Conservation (phyloP, 2,329 filamentous ascomycete species). For the Venturia nashicola region DNA sequence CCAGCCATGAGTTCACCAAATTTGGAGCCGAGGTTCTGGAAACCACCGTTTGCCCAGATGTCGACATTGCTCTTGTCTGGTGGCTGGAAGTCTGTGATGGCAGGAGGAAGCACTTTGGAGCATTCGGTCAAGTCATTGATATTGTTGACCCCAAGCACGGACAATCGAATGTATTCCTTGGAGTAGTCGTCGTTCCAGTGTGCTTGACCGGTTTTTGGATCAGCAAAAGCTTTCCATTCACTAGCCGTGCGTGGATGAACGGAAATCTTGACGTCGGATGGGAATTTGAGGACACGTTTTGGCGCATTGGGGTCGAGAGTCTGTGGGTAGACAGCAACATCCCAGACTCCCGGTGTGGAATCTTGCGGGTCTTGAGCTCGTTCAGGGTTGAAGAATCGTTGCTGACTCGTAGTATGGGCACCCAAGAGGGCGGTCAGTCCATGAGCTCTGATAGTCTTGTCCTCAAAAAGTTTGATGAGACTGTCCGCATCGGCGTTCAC, state of each 20-base stretch:
- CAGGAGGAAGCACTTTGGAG: conserved; percentile 14
- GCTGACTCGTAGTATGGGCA: conserved; percentile 25
- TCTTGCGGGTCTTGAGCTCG: conserved; percentile 25
- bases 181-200: conserved; percentile 16
- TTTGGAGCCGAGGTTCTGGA: neutral
- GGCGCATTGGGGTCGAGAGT: conserved; percentile 18
- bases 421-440: conserved; percentile 25
- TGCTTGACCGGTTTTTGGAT: conserved; percentile 6
- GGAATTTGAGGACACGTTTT: conserved; percentile 23
- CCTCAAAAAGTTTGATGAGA: conserved; percentile 23
- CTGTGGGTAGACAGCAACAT: conserved; percentile 24
- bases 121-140: conserved; percentile 17
- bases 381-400: conserved; percentile 22
- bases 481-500: conserved; percentile 22
- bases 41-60: conserved; percentile 9
- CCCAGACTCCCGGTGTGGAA: conserved; percentile 25
- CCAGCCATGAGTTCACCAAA: conserved; percentile 3
- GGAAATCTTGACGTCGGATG: conserved; percentile 22
- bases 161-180: conserved; percentile 15
- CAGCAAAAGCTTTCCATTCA: conserved; percentile 18
- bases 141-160: conserved; percentile 17
- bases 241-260: conserved; percentile 21
- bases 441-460: conserved; percentile 26
- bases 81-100: neutral
- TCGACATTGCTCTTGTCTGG: conserved; percentile 6